Percentiles rank a stretch among this genome's conserved stretches.
These are phyloP conservation scores for Teratosphaeria gauchensis DNA, from an alignment of 2,329 filamentous ascomycete genomes.

Conservation along the genomic window DNA sequence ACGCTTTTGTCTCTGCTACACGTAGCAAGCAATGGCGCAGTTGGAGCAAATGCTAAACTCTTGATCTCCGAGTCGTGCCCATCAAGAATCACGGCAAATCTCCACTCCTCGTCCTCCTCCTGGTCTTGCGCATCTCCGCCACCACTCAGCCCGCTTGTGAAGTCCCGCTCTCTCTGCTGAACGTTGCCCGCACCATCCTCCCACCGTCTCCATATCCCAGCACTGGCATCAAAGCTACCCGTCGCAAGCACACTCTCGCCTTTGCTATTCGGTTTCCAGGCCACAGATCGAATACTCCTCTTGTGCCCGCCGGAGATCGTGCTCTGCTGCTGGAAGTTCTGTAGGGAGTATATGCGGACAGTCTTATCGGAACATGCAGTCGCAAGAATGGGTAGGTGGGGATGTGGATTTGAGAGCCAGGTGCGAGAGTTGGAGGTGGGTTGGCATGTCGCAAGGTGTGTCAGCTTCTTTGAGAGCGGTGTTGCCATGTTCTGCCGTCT, in stretches of 20 bases:
- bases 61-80: constrained; percentile 95
- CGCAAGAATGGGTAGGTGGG: constrained; percentile 75
- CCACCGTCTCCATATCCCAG: constrained; percentile 60
- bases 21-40: constrained; percentile 72
- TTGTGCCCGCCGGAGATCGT: constrained; percentile 80
- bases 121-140: constrained; percentile 22
- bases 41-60: constrained; percentile 62
- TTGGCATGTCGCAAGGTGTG: constrained; percentile 41
- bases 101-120: constrained; percentile 69
- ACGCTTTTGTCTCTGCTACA: constrained; percentile 88
- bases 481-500: background rate
- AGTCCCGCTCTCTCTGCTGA: constrained; percentile 20
- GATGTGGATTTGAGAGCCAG: constrained; percentile 80
- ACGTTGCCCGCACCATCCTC: constrained; percentile 40
- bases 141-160: constrained; percentile 21
- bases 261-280: constrained; percentile 69
- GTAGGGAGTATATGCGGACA: constrained; percentile 81
- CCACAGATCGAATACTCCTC: constrained; percentile 72
- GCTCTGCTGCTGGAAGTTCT: constrained; percentile 68
- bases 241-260: constrained; percentile 73
- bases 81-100: constrained; percentile 83
- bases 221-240: constrained; percentile 86
- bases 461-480: constrained; percentile 16
- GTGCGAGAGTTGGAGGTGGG: constrained; percentile 53
- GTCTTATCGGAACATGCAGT: constrained; percentile 80